phyloP scores from a whole-genome alignment of 192 early-diverging fungal species.

The Haplosporangium gracile region DNA sequence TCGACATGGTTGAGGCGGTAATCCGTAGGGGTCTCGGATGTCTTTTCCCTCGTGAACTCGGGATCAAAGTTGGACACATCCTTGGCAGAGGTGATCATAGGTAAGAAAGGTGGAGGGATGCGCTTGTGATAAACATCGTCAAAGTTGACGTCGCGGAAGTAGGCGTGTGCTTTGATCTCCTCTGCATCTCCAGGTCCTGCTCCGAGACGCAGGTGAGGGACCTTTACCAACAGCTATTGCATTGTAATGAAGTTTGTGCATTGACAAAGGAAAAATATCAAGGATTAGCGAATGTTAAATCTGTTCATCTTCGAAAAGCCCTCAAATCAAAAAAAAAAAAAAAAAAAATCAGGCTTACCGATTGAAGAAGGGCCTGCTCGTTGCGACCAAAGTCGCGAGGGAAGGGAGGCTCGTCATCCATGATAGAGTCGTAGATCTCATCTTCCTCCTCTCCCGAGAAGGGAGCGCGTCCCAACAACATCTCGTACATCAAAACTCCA shows the following conservation, averaged over 20 bases:
- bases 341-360: slow-evolving; percentile 41
- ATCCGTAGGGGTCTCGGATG: slow-evolving; percentile 90
- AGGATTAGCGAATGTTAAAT: not conserved
- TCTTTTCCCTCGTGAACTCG: slow-evolving; percentile 92
- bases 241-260: not conserved
- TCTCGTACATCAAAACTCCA: slow-evolving; percentile 71
- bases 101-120: slow-evolving; percentile 80
- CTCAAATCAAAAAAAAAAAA: slow-evolving; percentile 30
- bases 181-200: slow-evolving; percentile 71
- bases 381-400: slow-evolving; percentile 78
- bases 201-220: slow-evolving; percentile 72
- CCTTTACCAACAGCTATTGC: slow-evolving; percentile 61
- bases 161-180: slow-evolving; percentile 81
- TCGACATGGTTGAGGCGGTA: slow-evolving; percentile 85
- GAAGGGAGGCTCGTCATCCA: slow-evolving; percentile 83
- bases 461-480: slow-evolving; percentile 82
- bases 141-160: slow-evolving; percentile 83
- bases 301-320: slow-evolving; percentile 41
- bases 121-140: slow-evolving; percentile 75
- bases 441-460: slow-evolving; percentile 89
- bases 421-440: slow-evolving; percentile 87
- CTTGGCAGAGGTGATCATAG: slow-evolving; percentile 73
- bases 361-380: slow-evolving; percentile 76
- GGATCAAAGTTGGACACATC: slow-evolving; percentile 98
- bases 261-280: not conserved